phyloP scores from a whole-genome alignment of 2,329 filamentous ascomycete genomes.

The Coniella lustricola region DNA sequence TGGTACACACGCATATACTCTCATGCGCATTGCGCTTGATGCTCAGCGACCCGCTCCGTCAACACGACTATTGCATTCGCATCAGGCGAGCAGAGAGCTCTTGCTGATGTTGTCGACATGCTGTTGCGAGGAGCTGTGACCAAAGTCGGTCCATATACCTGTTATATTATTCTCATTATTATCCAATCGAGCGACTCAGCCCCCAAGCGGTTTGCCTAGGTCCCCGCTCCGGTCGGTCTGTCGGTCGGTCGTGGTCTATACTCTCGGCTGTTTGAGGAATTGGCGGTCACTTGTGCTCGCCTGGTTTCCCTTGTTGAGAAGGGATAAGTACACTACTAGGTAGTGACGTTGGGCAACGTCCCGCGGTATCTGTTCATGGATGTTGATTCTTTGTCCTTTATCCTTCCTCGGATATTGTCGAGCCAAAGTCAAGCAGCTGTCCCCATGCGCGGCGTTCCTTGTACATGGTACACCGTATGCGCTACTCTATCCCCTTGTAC shows the following conservation, averaged over 20 bases:
- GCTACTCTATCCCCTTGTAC: conserved; percentile 13
- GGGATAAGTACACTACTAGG: conserved; percentile 6
- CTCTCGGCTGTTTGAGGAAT: conserved; percentile 7
- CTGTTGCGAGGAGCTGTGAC: conserved; percentile 16
- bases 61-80: conserved; percentile 17
- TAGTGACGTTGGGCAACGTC: no score
- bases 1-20: background rate
- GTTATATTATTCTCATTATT: background rate
- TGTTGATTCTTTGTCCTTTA: no score
- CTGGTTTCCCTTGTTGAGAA: conserved; percentile 12
- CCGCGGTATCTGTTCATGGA: no score
- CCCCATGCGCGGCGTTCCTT: conserved; percentile 3
- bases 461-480: conserved; percentile 4
- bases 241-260: conserved; percentile 7
- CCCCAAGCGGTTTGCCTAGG: conserved; percentile 2
- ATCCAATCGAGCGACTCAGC: background rate
- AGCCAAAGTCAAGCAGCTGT: conserved; percentile 10
- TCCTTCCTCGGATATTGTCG: conserved; percentile 8
- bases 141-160: conserved; percentile 9
- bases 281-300: conserved; percentile 13
- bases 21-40: conserved; percentile 26
- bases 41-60: conserved; percentile 19
- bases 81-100: conserved; percentile 5
- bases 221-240: background rate
- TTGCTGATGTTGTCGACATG: conserved; percentile 5